Base-by-base conservation (phyloP, 805 yeast genomes). In the Pichia gijzeniarum region DNA sequence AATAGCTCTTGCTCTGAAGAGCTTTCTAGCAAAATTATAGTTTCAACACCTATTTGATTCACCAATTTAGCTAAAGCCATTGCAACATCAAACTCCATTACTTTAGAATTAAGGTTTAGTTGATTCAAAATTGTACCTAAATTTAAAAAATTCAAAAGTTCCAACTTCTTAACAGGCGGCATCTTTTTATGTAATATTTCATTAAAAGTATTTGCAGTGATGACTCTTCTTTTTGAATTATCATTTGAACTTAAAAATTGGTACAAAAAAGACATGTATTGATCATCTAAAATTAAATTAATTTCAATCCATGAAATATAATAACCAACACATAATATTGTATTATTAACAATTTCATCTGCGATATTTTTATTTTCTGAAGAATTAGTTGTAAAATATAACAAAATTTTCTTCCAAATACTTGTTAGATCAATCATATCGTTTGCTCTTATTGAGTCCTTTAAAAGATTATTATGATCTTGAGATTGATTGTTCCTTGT, bases 251-350 rank as follows among this genome's bases (percentile, higher is more conserved):
- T 57, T 51, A 88, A 69, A 56, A 74, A 81, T 48, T 73, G 75
- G 56, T 79, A 82, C 39, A 88, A 73, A 32, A 76, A 59, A 22
- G 70, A 64, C 55, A 86, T 67, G 53, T 76, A 80, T 19, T 76
- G 76, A 30, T 75, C 72, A 41, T 77, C 78, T 27, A 89, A 72
- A 44, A 91, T 78, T 54, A 87, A 69, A 44, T 81, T 71, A 49
- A 90, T 80, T 60, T 87, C 95, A 61, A 90, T 87, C 99, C 99
- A 93, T 20, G 90, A 81, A 20, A 89, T 85, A 74, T 85, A 93
- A 12, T 79, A 79, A 10, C 97, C 97, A 45, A 93, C 77, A 45
- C 80, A 80, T 43, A 71, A 71, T 41, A 88, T 71, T 6, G 79
- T 67, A 48, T 75, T 74, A 50, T 74, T 78, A 56, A 85, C 54